Conservation (phyloP, 352 stramenopile genomes). For the Pythium graminicola region DNA sequence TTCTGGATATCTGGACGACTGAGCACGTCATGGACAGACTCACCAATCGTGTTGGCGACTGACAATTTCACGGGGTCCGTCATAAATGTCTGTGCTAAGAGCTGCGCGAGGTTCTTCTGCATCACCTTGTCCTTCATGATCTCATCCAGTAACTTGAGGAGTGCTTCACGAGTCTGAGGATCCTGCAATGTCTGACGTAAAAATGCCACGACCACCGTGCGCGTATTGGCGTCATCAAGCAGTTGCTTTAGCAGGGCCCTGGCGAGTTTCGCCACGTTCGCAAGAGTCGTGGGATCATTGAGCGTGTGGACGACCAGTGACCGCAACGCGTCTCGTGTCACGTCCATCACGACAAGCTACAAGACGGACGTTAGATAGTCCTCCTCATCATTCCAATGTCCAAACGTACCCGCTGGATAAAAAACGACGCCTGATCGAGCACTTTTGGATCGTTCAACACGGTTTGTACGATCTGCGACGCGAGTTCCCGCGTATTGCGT, state of each 20-base stretch:
- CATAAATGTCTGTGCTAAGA: constrained; percentile 59
- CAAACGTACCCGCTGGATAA: constrained; percentile 55
- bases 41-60: constrained; percentile 45
- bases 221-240: constrained; percentile 49
- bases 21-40: constrained; percentile 69
- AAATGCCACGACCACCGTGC: constrained; percentile 49
- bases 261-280: constrained; percentile 41
- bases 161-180: constrained; percentile 35
- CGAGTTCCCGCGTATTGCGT: constrained; percentile 61
- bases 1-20: constrained; percentile 69
- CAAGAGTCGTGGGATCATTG: constrained; percentile 51
- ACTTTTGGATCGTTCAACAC: constrained; percentile 83
- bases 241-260: constrained; percentile 41
- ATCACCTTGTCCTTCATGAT: constrained; percentile 56
- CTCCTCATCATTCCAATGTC: too few species aligned
- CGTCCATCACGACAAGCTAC: constrained; percentile 66
- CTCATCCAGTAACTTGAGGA: constrained; percentile 53
- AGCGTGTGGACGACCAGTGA: constrained; percentile 50
- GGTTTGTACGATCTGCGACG: constrained; percentile 82
- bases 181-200: constrained; percentile 42
- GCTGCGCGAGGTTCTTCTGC: constrained; percentile 44
- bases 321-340: constrained; percentile 46
- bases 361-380: too few species aligned
- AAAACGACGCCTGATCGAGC: constrained; percentile 66
- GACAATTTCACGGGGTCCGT: constrained; percentile 64